Evolutionary conservation across 768 basidiomycete species (phyloP).

Genomic region (Boletus patriciae): DNA sequence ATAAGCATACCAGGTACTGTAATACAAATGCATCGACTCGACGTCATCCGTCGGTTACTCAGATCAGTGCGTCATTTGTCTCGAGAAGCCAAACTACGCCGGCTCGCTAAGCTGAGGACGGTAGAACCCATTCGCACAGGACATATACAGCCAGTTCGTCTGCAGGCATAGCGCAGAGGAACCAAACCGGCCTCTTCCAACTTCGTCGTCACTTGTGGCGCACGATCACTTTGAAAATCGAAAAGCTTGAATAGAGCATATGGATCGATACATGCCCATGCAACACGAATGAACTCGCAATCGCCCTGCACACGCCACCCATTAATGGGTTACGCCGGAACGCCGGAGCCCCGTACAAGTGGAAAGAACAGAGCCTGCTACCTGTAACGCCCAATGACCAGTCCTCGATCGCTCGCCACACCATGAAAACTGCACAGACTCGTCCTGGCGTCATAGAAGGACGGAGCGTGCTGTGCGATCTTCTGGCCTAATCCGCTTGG

Average conservation of each 20-base stretch:
- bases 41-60: not conserved
- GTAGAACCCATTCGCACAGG: not conserved
- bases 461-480: not conserved
- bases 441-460: constrained; percentile 5
- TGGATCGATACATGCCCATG: not conserved
- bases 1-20: not conserved
- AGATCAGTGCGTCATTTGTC: constrained; percentile 7
- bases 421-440: not conserved
- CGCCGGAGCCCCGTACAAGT: not conserved
- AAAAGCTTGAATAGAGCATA: not conserved
- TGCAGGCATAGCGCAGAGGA: not conserved
- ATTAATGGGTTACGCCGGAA: not conserved
- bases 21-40: not conserved
- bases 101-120: not conserved
- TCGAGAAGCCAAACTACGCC: not conserved
- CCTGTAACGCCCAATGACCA: not conserved
- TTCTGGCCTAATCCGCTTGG: not conserved
- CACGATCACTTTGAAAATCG: constrained; percentile 12
- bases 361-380: not conserved
- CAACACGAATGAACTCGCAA: not conserved
- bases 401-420: constrained; percentile 3
- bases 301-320: not conserved
- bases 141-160: constrained; percentile 1
- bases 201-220: not conserved
- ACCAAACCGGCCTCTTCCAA: not conserved